Base-by-base conservation (phyloP, 768 basidiomycete species). In the Collybiopsis confluens region DNA sequence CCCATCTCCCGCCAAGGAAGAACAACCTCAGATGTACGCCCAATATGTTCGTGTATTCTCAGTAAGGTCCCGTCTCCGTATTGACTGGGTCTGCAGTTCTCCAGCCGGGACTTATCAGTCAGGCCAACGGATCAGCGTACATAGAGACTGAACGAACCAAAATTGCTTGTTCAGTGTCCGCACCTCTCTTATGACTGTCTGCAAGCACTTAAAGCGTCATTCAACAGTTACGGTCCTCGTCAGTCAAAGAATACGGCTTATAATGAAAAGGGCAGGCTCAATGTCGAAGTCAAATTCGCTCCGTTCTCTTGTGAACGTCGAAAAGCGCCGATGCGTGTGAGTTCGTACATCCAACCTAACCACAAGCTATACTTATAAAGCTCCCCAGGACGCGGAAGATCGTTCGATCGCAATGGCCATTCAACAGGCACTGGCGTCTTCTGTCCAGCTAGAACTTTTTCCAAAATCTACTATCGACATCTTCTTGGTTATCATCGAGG, bases 41-140 rank as follows among this genome's bases (percentile, higher is more conserved):
- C 90, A 16, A 91, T 98, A 56, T 98, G 96, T 96, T 68, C 51
- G 83, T 27, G 37, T 46, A 42, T 42, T 15, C 54, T 30, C 46
- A 18, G n/a, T 56, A 59, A 30, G 52, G 23, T 40, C 11, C 11
- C 23, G 13, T 15, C 21, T 24, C 41, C 45, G 37, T 58, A 47
- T 52, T 33, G 54, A 40, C 45, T 49, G 48, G 26, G 45, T 56
- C 6, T 56, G 52, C 58, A 99, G 95, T 91, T 69, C 72, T 99
- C 45, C 86, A 94, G 65, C 84, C 92, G 26, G 93, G 94, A 8
- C 73, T 98, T 13, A 92, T 97, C 51, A 88, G 73, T 57, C 93
- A 97, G 70, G 96, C 97, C 1, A 95, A 93, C 64, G 97, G 97
- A 1, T 97, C 94, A 16, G 94, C 93, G 10, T 99, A 98, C 65